Conservation (phyloP, 2,329 filamentous ascomycete species). For the Graphium sp. region DNA sequence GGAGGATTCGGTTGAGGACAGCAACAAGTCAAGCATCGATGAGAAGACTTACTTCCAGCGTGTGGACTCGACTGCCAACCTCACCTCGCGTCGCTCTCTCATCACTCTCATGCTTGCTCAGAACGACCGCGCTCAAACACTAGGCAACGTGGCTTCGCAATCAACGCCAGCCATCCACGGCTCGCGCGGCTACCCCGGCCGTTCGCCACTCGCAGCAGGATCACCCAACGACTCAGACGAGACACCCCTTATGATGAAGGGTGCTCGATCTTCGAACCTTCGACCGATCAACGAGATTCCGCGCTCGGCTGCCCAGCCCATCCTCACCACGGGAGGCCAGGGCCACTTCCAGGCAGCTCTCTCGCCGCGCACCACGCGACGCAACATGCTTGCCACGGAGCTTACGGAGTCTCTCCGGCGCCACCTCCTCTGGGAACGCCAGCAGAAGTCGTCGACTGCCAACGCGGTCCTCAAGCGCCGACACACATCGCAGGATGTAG, state of each 20-base stretch:
- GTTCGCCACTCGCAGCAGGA: slow-evolving; percentile 7
- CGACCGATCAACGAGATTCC: slow-evolving; percentile 45
- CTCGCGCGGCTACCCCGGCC: slow-evolving; percentile 30
- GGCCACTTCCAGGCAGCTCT: slow-evolving; percentile 53
- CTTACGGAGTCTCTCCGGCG: slow-evolving; percentile 83
- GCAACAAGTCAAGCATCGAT: slow-evolving; percentile 66
- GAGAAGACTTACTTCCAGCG: slow-evolving; percentile 73
- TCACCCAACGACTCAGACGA: slow-evolving; percentile 45
- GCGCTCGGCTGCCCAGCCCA: slow-evolving; percentile 57
- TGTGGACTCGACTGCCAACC: slow-evolving; percentile 72
- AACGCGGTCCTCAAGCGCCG: slow-evolving; percentile 79
- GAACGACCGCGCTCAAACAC: slow-evolving; percentile 50
- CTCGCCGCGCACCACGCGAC: slow-evolving; percentile 78
- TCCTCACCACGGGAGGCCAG: slow-evolving; percentile 55
- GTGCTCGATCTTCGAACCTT: slow-evolving; percentile 19
- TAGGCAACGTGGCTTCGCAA: slow-evolving; percentile 53
- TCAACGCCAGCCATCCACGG: slow-evolving; percentile 53
- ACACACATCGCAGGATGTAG: slow-evolving; percentile 81
- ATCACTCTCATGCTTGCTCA: slow-evolving; percentile 79
- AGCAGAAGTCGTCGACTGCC: slow-evolving; percentile 80
- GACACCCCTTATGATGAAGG: slow-evolving; percentile 47
- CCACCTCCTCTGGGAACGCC: slow-evolving; percentile 85
- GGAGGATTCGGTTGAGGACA: slow-evolving; percentile 60
- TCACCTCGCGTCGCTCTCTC: slow-evolving; percentile 73
- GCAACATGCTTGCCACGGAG: slow-evolving; percentile 92